Evolutionary conservation across 345 rosid genomes (phyloP).

Genomic region (Aquilaria malaccensis): DNA sequence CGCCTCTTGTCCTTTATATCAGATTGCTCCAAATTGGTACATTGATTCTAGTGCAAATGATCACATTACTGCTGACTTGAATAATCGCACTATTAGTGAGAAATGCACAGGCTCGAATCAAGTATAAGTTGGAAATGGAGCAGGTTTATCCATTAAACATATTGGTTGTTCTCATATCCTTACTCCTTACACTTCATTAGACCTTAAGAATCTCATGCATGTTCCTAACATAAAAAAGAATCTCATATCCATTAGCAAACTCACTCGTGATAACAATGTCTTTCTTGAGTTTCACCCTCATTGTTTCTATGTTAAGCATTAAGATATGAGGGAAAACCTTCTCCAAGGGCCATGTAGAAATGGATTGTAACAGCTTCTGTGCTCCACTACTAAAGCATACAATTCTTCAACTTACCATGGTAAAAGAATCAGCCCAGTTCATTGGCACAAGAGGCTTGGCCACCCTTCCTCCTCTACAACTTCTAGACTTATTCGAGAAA

Average conservation of each 20-base stretch:
- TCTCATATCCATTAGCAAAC: no score
- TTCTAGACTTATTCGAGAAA: not conserved
- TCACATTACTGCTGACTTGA: not conserved
- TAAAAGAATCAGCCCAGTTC: not conserved
- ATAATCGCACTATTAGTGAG: not conserved
- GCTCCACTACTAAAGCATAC: not conserved
- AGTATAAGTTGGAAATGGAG: no score
- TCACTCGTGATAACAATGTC: not conserved
- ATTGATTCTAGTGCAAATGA: not conserved
- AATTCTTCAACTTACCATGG: not conserved
- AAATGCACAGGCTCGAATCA: not conserved
- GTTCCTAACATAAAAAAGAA: no score
- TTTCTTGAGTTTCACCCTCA: not conserved
- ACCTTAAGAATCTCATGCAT: not conserved
- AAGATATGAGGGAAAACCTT: not conserved
- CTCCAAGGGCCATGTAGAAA: not conserved
- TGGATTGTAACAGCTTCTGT: not conserved
- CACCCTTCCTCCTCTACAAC: not conserved
- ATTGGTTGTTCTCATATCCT: not conserved
- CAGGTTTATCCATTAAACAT: not conserved
- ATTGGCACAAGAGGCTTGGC: not conserved
- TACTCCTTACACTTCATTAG: not conserved
- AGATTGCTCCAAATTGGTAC: not conserved
- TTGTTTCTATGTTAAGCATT: conserved; percentile 3
- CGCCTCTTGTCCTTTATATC: not conserved